Evolutionary conservation across 1,139 yeast species (phyloP).

Genomic region (Taphrina wiesneri): DNA sequence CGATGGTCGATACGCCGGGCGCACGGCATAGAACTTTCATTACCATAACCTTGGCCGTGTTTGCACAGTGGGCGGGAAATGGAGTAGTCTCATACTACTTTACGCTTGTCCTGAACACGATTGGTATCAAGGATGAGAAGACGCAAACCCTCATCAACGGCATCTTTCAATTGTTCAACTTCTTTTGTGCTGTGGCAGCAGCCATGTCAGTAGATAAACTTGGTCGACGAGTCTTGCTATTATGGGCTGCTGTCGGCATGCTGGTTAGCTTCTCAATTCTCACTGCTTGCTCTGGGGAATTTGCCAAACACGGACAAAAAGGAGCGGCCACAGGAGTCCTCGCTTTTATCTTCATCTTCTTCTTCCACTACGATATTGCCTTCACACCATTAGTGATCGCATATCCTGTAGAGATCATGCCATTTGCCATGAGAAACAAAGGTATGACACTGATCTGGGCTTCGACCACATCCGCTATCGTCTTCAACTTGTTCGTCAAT

Average conservation of each 20-base stretch:
- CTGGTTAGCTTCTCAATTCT: constrained; percentile 40
- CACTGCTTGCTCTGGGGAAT: constrained; percentile 42
- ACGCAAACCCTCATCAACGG: constrained; percentile 45
- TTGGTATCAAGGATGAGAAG: constrained; percentile 50
- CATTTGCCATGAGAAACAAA: constrained; percentile 49
- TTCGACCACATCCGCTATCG: constrained; percentile 38
- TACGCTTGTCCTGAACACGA: constrained; percentile 49
- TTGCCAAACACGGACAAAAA: constrained; percentile 35
- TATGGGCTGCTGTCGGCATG: constrained; percentile 44
- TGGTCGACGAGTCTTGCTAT: constrained; percentile 46
- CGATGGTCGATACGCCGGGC: constrained; percentile 46
- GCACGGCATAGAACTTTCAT: constrained; percentile 50
- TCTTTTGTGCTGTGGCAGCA: constrained; percentile 44
- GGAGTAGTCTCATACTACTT: constrained; percentile 54
- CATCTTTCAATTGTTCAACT: constrained; percentile 47
- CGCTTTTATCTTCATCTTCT: constrained; percentile 41
- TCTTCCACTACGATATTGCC: constrained; percentile 39
- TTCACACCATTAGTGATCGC: constrained; percentile 44
- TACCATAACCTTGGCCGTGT: constrained; percentile 45
- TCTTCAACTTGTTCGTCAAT: constrained; percentile 56
- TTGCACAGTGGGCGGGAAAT: constrained; percentile 50
- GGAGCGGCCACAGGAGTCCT: constrained; percentile 41
- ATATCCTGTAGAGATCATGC: constrained; percentile 49
- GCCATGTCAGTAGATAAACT: constrained; percentile 46
- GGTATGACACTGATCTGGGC: constrained; percentile 44